These are phyloP conservation scores for Phytophthora niederhauseri DNA, from an alignment of 352 stramenopile species.

Conservation along the genomic window DNA sequence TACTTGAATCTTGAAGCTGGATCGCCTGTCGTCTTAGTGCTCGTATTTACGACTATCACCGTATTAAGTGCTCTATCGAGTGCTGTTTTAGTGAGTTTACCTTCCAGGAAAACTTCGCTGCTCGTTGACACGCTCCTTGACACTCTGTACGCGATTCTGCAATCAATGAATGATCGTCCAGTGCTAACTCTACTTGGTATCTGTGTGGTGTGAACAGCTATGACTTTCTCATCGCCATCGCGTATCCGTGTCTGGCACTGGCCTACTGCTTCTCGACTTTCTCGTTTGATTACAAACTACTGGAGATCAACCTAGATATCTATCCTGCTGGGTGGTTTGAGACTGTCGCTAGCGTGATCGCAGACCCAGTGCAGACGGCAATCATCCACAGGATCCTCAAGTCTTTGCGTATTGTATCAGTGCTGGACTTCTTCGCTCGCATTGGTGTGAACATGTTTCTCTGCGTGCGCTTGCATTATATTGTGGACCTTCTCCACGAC, in stretches of 20 bases:
- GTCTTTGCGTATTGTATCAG: conserved; percentile 30
- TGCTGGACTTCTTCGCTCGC: conserved; percentile 33
- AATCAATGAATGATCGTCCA: neutral
- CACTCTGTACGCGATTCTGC: conserved; percentile 25
- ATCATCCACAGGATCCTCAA: conserved; percentile 28
- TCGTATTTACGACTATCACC: conserved; percentile 12
- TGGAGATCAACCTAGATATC: conserved; percentile 27
- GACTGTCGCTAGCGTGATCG: conserved; percentile 19
- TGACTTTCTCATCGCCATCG: conserved; percentile 33
- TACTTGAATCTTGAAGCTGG: conserved; percentile 20
- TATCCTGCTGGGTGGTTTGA: conserved; percentile 33
- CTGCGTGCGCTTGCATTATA: conserved; percentile 18
- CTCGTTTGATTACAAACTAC: conserved; percentile 27
- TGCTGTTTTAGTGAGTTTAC: conserved; percentile 7
- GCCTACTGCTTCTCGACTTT: conserved; percentile 34
- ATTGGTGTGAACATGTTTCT: conserved; percentile 33
- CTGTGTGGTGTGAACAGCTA: conserved; percentile 11
- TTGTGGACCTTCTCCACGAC: conserved; percentile 2
- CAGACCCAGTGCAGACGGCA: conserved; percentile 31
- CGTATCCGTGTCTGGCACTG: conserved; percentile 34
- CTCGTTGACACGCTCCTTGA: conserved; percentile 27
- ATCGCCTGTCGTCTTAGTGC: conserved; percentile 4
- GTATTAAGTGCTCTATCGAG: conserved; percentile 4
- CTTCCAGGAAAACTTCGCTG: neutral
- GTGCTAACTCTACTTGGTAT: neutral